Conservation (phyloP, 371 early-diverging fungal genomes). For the Rhizopus delemar region DNA sequence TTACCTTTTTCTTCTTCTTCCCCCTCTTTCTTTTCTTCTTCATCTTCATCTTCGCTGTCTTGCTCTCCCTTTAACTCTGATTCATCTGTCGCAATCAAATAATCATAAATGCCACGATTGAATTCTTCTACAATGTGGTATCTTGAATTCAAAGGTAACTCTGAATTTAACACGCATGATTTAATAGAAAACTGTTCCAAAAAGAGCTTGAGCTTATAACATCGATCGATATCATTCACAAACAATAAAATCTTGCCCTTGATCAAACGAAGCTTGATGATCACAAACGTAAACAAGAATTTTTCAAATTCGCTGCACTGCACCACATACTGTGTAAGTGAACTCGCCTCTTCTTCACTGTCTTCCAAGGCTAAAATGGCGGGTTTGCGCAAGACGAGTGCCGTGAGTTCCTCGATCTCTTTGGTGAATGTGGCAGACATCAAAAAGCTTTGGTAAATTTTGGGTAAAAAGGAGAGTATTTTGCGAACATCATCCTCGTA, state of each 20-base stretch:
- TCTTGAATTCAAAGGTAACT: constrained; percentile 89
- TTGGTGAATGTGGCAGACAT: constrained; percentile 87
- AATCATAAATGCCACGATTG: constrained; percentile 95
- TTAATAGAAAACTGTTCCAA: constrained; percentile 94
- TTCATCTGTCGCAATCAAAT: constrained; percentile 95
- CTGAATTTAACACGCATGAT: constrained; percentile 90
- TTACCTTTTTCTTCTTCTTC: constrained; percentile 9
- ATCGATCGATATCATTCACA: constrained; percentile 91
- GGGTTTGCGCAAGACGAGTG: constrained; percentile 83
- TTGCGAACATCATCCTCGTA: constrained; percentile 85
- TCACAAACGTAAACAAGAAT: constrained; percentile 85
- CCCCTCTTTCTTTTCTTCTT: constrained; percentile 30
- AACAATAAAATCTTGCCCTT: constrained; percentile 91
- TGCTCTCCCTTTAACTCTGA: constrained; percentile 70
- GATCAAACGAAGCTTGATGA: constrained; percentile 86
- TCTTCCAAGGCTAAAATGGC: constrained; percentile 83
- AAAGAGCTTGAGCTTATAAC: constrained; percentile 90
- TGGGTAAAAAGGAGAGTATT: constrained; percentile 70
- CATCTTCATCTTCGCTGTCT: constrained; percentile 62
- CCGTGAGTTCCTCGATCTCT: constrained; percentile 83
- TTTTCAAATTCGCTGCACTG: constrained; percentile 83
- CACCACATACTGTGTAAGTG: constrained; percentile 78
- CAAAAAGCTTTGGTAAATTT: constrained; percentile 84
- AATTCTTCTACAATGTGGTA: constrained; percentile 96
- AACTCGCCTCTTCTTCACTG: constrained; percentile 59